These are phyloP conservation scores for Apiotrichum gracile DNA, from an alignment of 1,284 basidiomycete species.

Conservation along the genomic window DNA sequence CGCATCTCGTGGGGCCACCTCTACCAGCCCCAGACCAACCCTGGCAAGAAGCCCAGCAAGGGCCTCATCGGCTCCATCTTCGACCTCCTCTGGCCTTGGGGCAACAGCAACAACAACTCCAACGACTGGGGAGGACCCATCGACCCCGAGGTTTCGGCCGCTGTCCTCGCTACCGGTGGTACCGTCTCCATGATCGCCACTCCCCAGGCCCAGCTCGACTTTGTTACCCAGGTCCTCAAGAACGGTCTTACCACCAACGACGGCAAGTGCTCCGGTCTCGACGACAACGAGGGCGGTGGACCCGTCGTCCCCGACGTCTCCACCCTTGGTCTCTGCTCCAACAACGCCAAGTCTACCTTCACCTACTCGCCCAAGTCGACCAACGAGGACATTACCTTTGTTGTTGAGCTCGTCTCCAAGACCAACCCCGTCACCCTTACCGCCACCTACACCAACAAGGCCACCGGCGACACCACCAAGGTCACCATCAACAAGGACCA, in stretches of 20 bases:
- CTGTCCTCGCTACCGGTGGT: constrained; percentile 4
- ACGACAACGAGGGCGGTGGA: not conserved
- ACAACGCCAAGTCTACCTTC: constrained; percentile 4
- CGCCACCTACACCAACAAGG: constrained; percentile 1
- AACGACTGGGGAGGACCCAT: too few relatives aligned
- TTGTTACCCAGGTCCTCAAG: constrained; percentile 6
- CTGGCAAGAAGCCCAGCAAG: not conserved
- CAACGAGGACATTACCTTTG: constrained; percentile 1
- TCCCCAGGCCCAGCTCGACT: not conserved
- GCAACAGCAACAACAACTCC: not conserved
- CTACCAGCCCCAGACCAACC: not conserved
- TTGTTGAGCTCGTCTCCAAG: constrained; percentile 4
- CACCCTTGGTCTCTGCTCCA: constrained; percentile 9
- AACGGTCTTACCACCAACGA: constrained; percentile 8
- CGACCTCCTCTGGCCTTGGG: not conserved
- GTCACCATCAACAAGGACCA: constrained; percentile 3
- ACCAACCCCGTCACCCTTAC: constrained; percentile 4
- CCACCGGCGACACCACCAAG: not conserved
- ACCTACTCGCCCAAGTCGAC: constrained; percentile 1
- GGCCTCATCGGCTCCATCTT: not conserved
- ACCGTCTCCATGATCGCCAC: constrained; percentile 1
- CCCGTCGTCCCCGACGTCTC: constrained; percentile 5
- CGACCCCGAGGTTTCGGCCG: constrained; percentile 1
- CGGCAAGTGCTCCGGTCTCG: constrained; percentile 5
- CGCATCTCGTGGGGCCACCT: constrained; percentile 3